These are phyloP conservation scores for Oropetium thomaeum DNA, from an alignment of 176 grass and related monocot genomes.

Conservation along the genomic window DNA sequence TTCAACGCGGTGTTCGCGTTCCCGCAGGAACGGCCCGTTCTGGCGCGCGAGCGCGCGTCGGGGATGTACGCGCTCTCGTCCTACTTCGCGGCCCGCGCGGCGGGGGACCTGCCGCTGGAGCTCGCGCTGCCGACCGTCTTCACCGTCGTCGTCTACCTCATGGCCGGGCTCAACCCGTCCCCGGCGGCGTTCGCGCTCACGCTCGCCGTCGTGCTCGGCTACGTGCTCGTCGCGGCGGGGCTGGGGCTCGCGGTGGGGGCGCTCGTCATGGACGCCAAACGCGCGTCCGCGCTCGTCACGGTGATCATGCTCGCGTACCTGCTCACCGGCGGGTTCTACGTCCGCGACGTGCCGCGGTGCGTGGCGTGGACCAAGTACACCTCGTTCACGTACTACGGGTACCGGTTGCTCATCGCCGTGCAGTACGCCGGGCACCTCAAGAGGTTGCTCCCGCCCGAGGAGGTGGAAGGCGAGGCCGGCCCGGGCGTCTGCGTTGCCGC, in stretches of 20 bases:
- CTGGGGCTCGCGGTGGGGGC: slow-evolving; percentile 78
- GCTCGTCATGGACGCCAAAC: slow-evolving; percentile 88
- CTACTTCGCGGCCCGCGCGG: slow-evolving; percentile 81
- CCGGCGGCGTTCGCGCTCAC: slow-evolving; percentile 66
- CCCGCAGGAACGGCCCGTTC: slow-evolving; percentile 70
- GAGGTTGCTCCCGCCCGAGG: slow-evolving; percentile 6
- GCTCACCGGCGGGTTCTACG: slow-evolving; percentile 91
- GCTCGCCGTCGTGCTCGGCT: slow-evolving; percentile 49
- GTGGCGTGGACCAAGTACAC: slow-evolving; percentile 89
- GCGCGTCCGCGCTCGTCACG: slow-evolving; percentile 70
- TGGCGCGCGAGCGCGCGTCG: slow-evolving; percentile 62
- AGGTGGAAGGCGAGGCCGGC: slow-evolving; percentile 20
- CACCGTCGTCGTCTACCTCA: slow-evolving; percentile 76
- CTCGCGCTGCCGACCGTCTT: slow-evolving; percentile 72
- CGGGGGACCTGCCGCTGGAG: slow-evolving; percentile 93
- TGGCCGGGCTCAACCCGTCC: slow-evolving; percentile 72
- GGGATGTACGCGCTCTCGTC: slow-evolving; percentile 93
- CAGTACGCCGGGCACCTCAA: slow-evolving; percentile 51
- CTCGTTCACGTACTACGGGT: slow-evolving; percentile 96
- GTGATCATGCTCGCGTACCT: slow-evolving; percentile 90
- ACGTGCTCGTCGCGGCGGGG: slow-evolving; percentile 82
- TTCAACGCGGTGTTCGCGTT: slow-evolving; percentile 97
- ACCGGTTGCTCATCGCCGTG: slow-evolving; percentile 68
- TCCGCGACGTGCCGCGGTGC: slow-evolving; percentile 67
- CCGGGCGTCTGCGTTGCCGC: slow-evolving; percentile 26